Conservation (phyloP, 176 grass and related monocot genomes). For the Eleusine coracana region DNA sequence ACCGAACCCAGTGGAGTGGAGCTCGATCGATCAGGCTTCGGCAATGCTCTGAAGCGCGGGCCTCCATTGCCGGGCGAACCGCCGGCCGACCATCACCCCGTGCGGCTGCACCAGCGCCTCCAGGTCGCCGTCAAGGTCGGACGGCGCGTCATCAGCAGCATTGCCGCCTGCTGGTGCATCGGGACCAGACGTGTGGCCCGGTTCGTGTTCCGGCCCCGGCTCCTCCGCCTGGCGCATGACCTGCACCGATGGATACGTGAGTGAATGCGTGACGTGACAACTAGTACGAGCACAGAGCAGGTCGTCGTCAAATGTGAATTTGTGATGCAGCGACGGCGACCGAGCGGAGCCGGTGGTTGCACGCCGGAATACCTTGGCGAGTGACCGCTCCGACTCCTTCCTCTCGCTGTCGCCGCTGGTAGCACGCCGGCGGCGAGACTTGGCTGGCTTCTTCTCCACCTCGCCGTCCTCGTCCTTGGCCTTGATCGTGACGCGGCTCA, state of each 20-base stretch:
- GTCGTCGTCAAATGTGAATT: neutral
- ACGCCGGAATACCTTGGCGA: slow-evolving; percentile 34
- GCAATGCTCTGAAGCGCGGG: slow-evolving; percentile 85
- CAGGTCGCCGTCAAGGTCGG: slow-evolving; percentile 45
- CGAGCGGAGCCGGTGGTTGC: too few relatives aligned
- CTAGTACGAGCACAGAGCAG: neutral
- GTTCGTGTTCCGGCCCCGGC: neutral
- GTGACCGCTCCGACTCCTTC: slow-evolving; percentile 48
- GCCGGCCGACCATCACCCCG: slow-evolving; percentile 27
- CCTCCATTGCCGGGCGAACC: slow-evolving; percentile 60
- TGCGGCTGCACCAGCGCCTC: slow-evolving; percentile 34
- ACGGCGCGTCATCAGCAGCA: slow-evolving; percentile 5
- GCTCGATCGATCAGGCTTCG: slow-evolving; percentile 36
- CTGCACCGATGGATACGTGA: slow-evolving; percentile 27
- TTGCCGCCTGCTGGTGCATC: too few relatives aligned
- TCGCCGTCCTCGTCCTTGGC: slow-evolving; percentile 40
- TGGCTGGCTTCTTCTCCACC: slow-evolving; percentile 30
- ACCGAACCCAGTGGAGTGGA: neutral
- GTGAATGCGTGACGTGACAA: neutral
- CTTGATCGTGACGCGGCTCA: slow-evolving; percentile 66
- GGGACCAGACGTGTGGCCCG: neutral
- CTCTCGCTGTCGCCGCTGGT: slow-evolving; percentile 5
- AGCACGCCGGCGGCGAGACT: slow-evolving; percentile 40
- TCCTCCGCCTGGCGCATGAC: slow-evolving; percentile 31
- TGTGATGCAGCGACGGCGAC: slow-evolving; percentile 16